phyloP scores from a whole-genome alignment of 2,329 filamentous ascomycete species.

The Blastomyces parvus region DNA sequence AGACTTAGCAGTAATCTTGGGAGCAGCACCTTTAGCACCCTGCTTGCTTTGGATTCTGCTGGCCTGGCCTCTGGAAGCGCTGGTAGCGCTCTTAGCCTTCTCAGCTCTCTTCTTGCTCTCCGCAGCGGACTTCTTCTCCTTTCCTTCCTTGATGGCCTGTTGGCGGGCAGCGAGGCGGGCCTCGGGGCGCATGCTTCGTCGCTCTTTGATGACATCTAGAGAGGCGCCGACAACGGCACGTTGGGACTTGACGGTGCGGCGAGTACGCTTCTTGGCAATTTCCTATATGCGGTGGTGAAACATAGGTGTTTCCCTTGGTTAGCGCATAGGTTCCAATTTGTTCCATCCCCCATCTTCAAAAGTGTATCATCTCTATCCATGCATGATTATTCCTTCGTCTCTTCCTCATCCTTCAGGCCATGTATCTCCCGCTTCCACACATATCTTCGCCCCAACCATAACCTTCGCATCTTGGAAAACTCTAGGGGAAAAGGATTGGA shows the following conservation, averaged over 20 bases:
- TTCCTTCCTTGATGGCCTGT: slow-evolving; percentile 89
- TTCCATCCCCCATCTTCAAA: slow-evolving; percentile 3
- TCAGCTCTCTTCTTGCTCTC: slow-evolving; percentile 95
- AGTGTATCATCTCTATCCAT: neutral
- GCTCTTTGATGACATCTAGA: slow-evolving; percentile 99
- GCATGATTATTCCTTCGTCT: neutral
- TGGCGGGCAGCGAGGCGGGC: slow-evolving; percentile 83
- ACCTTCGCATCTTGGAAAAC: neutral
- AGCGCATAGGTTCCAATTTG: slow-evolving; percentile 6
- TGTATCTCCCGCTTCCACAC: neutral
- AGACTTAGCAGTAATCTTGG: slow-evolving; percentile 76
- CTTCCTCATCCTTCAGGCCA: neutral
- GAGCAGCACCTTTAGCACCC: slow-evolving; percentile 80
- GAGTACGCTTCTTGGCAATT: slow-evolving; percentile 98
- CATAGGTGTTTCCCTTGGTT: slow-evolving; percentile 12
- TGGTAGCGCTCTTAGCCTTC: slow-evolving; percentile 87
- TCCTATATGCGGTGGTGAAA: slow-evolving; percentile 54
- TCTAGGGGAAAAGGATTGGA: neutral
- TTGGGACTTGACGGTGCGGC: slow-evolving; percentile 96
- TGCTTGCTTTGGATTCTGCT: slow-evolving; percentile 88
- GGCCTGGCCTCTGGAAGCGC: slow-evolving; percentile 65
- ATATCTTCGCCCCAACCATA: neutral
- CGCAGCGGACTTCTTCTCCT: slow-evolving; percentile 91
- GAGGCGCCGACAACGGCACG: slow-evolving; percentile 98
- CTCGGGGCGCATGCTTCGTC: slow-evolving; percentile 87